phyloP scores from a whole-genome alignment of 352 stramenopile species.

The Globisporangium spiculum region DNA sequence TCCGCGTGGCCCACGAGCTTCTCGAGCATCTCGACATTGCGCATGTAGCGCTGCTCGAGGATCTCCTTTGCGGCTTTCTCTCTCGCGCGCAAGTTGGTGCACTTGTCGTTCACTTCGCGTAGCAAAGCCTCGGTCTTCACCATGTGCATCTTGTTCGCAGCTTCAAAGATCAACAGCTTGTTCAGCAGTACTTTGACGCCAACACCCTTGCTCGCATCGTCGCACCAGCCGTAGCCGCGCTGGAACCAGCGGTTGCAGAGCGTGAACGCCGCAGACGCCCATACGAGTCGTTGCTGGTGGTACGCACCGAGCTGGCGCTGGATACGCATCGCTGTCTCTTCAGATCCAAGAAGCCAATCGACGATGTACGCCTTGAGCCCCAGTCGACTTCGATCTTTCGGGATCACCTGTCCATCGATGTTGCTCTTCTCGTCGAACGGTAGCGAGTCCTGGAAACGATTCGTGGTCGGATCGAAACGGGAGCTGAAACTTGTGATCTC shows the following conservation, averaged over 20 bases:
- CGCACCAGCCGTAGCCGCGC: slow-evolving; percentile 62
- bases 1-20: slow-evolving; percentile 51
- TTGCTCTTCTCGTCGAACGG: slow-evolving; percentile 38
- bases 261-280: slow-evolving; percentile 55
- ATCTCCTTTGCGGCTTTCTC: slow-evolving; percentile 40
- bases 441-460: slow-evolving; percentile 42
- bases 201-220: slow-evolving; percentile 47
- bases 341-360: slow-evolving; percentile 60
- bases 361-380: slow-evolving; percentile 46
- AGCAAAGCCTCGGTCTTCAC: slow-evolving; percentile 55
- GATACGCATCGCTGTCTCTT: slow-evolving; percentile 46
- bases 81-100: slow-evolving; percentile 38
- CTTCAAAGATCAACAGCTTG: slow-evolving; percentile 52
- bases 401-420: slow-evolving; percentile 38
- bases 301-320: slow-evolving; percentile 43
- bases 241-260: slow-evolving; percentile 67
- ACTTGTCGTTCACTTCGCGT: slow-evolving; percentile 63
- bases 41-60: slow-evolving; percentile 38
- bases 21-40: slow-evolving; percentile 46
- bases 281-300: slow-evolving; percentile 50
- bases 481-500: slow-evolving; percentile 52
- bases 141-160: slow-evolving; percentile 81
- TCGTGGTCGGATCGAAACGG: slow-evolving; percentile 37
- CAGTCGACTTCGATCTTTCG: slow-evolving; percentile 39
- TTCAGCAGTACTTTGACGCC: slow-evolving; percentile 61